These are phyloP conservation scores for Moniliophthora roreri DNA, from an alignment of 1,284 basidiomycete species.

Conservation along the genomic window DNA sequence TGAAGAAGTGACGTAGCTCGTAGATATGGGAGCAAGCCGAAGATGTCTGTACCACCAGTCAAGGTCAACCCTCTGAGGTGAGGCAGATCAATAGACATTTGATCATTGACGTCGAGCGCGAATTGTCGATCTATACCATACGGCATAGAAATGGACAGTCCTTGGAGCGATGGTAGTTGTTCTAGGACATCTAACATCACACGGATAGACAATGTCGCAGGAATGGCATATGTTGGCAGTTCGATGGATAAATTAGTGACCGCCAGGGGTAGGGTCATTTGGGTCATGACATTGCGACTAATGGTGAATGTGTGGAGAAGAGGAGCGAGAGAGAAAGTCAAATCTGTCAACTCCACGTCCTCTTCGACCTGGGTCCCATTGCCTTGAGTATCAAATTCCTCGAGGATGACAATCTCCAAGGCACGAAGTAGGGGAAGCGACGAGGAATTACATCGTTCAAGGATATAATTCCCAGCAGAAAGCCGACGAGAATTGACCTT, in stretches of 20 bases:
- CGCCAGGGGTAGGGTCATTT: constrained; percentile 32
- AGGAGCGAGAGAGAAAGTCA: constrained; percentile 38
- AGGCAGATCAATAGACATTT: constrained; percentile 33
- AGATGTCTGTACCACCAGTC: constrained; percentile 40
- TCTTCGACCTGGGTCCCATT: constrained; percentile 15
- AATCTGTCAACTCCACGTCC: constrained; percentile 21
- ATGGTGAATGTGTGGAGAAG: constrained; percentile 32
- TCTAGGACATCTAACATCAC: constrained; percentile 33
- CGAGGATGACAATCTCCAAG: constrained; percentile 25
- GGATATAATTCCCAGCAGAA: constrained; percentile 37
- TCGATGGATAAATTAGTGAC: constrained; percentile 37
- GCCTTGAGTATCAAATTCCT: constrained; percentile 24
- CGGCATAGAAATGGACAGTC: constrained; percentile 42
- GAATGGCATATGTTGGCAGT: constrained; percentile 23
- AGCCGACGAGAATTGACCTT: constrained; percentile 37
- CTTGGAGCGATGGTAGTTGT: constrained; percentile 32
- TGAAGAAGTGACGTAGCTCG: constrained; percentile 39
- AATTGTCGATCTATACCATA: constrained; percentile 33
- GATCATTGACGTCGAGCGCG: constrained; percentile 26
- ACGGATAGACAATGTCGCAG: constrained; percentile 28
- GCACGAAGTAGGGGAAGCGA: constrained; percentile 27
- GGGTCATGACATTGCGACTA: constrained; percentile 34
- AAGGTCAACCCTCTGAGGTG: constrained; percentile 41
- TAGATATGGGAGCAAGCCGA: constrained; percentile 43
- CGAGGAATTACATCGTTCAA: constrained; percentile 31